A percentile compares a stretch with the other conserved stretches of the same genome.
phyloP scores from a whole-genome alignment of 345 rosid species.

The Aquilaria malaccensis region DNA sequence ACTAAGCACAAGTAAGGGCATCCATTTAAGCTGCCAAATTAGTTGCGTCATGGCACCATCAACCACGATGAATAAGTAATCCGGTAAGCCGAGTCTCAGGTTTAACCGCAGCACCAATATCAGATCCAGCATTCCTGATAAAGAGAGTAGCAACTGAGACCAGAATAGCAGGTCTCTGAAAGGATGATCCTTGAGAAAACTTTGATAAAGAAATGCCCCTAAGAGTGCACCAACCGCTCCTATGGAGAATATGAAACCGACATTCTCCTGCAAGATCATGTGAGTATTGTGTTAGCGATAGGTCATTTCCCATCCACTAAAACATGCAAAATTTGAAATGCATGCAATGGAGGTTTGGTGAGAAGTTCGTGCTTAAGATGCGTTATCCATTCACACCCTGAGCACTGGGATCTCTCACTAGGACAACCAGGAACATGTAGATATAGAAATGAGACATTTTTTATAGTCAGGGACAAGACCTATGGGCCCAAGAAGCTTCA shows the following conservation, averaged over 20 bases:
- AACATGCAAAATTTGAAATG: too few relatives aligned
- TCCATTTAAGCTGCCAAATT: constrained; percentile 75
- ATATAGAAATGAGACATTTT: too few relatives aligned
- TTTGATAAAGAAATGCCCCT: constrained; percentile 73
- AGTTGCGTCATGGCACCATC: constrained; percentile 59
- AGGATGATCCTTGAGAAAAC: constrained; percentile 61
- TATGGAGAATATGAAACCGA: constrained; percentile 78
- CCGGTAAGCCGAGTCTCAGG: constrained; percentile 60
- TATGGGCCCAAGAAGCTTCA: too few relatives aligned
- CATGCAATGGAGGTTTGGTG: too few relatives aligned
- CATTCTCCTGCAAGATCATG: constrained; percentile 51
- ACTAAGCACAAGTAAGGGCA: constrained; percentile 87
- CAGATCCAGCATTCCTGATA: constrained; percentile 87
- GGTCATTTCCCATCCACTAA: too few relatives aligned
- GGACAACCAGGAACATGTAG: too few relatives aligned
- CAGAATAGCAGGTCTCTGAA: constrained; percentile 66
- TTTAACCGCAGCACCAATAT: constrained; percentile 70
- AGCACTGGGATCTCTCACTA: too few relatives aligned
- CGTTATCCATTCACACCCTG: too few relatives aligned
- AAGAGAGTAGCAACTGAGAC: constrained; percentile 71
- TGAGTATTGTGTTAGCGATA: too few relatives aligned
- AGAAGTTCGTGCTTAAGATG: too few relatives aligned
- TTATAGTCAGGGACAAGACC: too few relatives aligned
- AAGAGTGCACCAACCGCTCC: constrained; percentile 78
- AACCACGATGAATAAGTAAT: constrained; percentile 58